Percentiles rank a stretch among this genome's conserved stretches.
These are phyloP conservation scores for Colletotrichum lindemuthianum DNA, from an alignment of 2,329 filamentous ascomycete genomes.

Conservation along the genomic window DNA sequence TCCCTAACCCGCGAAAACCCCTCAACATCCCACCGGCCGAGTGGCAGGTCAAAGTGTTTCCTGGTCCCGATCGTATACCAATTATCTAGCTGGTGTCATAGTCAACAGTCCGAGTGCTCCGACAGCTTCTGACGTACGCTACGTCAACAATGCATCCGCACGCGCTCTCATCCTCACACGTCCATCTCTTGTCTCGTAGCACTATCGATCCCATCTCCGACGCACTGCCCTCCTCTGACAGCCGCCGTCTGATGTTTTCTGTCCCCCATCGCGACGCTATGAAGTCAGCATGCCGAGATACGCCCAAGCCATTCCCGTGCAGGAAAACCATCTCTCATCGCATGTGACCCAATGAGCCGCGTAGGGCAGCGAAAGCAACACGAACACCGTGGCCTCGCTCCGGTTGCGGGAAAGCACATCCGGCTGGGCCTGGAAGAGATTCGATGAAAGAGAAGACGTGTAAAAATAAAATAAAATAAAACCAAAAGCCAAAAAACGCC, in stretches of 20 bases:
- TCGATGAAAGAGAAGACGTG: too few relatives aligned
- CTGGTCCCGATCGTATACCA: too few relatives aligned
- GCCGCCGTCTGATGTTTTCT: constrained; percentile 33
- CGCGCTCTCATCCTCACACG: too few relatives aligned
- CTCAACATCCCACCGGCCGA: too few relatives aligned
- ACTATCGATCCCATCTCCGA: constrained; percentile 11
- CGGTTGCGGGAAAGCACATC: too few relatives aligned
- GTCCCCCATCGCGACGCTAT: background rate
- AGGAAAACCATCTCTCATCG: background rate
- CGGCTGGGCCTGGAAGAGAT: background rate
- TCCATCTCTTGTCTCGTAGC: too few relatives aligned
- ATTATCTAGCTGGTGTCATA: too few relatives aligned
- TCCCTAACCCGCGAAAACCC: too few relatives aligned
- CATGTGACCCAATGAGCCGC: background rate
- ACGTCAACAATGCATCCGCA: background rate
- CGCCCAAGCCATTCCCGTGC: constrained; percentile 21
- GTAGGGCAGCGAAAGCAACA: background rate
- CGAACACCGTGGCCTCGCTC: background rate
- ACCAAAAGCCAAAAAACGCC: too few relatives aligned
- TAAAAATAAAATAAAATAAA: too few relatives aligned
- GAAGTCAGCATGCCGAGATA: constrained; percentile 16
- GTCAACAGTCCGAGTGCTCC: background rate
- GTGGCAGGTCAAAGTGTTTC: too few relatives aligned
- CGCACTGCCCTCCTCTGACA: constrained; percentile 22
- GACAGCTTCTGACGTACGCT: constrained; percentile 12